Evolutionary conservation across 495 filamentous ascomycete genomes (phyloP), one percentile per base, ranked within the genome.

Genomic region (Penicillium salamii): DNA sequence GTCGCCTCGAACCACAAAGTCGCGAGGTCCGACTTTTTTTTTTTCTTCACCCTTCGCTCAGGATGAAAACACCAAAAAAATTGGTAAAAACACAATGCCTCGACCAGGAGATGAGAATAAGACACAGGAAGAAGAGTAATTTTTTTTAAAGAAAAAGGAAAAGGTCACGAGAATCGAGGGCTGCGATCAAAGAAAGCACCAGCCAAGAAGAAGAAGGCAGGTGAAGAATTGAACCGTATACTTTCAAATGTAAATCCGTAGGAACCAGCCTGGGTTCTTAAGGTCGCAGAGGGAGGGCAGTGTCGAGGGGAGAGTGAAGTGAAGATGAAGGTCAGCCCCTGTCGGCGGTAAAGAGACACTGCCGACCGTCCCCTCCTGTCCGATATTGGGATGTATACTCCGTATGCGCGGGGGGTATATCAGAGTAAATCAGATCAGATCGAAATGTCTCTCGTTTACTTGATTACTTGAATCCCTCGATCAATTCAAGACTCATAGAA

Each of bases 261-360:
- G 50, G 59, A 60, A 52, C 59, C 59, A 54, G 44, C 59, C 59
- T 52, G 55, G 55, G 59, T 42, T 54, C 59, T 53, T 42, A 57
- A 52, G 46, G 53, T 54, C 46, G 34, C 15, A 33, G 35, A 57
- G 9, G 31, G 24, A 28, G 24, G 21, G 19, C 14, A n/a, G 39
- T 17, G 32, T 32, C 46, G 53, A 46, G 43, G 35, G 42, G 53
- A 26, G 43, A 34, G 53, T 42, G 49, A 37, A 21, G 36, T 38
- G 43, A 52, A 42, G 44, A 53, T 37, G 50, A 54, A 49, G 44
- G 50, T 38, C 54, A 55, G 48, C 55, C 59, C 53, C 44, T 56
- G 57, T 59, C 38, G 55, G 59, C 59, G 59, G 59, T 62, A 62
- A 62, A 59, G 47, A 59, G 48, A 35, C 51, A 53, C 54, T 38